Evolutionary conservation across 768 basidiomycete species (phyloP).

Genomic region (Galerina sulciceps): DNA sequence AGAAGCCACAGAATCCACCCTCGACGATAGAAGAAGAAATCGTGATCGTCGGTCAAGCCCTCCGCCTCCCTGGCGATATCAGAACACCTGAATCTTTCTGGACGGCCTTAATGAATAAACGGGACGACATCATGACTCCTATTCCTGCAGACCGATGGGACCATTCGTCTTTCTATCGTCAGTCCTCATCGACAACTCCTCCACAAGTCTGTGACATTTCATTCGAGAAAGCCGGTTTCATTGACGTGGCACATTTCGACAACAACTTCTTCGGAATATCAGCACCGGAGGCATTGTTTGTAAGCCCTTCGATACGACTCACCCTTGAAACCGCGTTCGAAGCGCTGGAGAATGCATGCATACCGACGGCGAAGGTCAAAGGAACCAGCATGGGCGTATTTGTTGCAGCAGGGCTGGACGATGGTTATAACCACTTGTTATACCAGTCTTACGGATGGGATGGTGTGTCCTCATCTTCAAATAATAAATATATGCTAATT

Average conservation of each 20-base stretch:
- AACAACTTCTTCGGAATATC: slow-evolving; percentile 35
- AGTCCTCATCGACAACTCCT: slow-evolving; percentile 8
- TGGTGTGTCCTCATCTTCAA: slow-evolving; percentile 15
- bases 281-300: slow-evolving; percentile 28
- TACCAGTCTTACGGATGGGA: slow-evolving; percentile 25
- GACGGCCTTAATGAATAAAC: slow-evolving; percentile 29
- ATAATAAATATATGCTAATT: neutral
- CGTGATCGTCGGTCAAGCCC: slow-evolving; percentile 35
- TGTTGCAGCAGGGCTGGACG: slow-evolving; percentile 27
- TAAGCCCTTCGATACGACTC: slow-evolving; percentile 27
- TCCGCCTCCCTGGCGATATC: slow-evolving; percentile 34
- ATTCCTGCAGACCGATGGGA: slow-evolving; percentile 35
- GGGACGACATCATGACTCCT: slow-evolving; percentile 26
- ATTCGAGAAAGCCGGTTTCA: slow-evolving; percentile 32
- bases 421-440: slow-evolving; percentile 26
- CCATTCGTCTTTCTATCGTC: slow-evolving; percentile 30
- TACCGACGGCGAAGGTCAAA: slow-evolving; percentile 29
- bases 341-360: slow-evolving; percentile 35
- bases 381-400: slow-evolving; percentile 33
- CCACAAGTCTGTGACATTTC: slow-evolving; percentile 23
- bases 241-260: slow-evolving; percentile 31
- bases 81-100: slow-evolving; percentile 29
- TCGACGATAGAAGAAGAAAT: slow-evolving; percentile 17
- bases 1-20: neutral
- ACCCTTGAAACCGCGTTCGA: slow-evolving; percentile 33